Evolutionary conservation across 2,329 filamentous ascomycete species (phyloP), one percentile per base, ranked within the genome.

Genomic region (Fusarium caatingaense): DNA sequence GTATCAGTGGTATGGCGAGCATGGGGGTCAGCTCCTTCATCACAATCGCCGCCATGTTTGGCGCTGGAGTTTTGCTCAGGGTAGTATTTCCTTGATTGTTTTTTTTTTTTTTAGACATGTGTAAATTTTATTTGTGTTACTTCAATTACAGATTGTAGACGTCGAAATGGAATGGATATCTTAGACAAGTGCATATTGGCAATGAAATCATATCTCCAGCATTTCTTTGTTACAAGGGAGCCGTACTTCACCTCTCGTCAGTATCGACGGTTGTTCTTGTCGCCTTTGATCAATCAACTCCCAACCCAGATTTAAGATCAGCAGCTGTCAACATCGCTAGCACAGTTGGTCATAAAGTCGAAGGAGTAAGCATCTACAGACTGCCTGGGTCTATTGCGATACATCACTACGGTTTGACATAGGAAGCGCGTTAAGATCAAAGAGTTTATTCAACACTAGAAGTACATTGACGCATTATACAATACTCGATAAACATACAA

Each of bases 1-100:
- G 62, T 8, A 65, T 65, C 1, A 65, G 61, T 15, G 62, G 62
- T 3, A 66, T 65, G 61, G 62, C 62, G 0, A 65, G 27, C 6
- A 66, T 65, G 61, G 60, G 61, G 6, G 4, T 59, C 8, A 64
- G 61, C 6, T 65, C 62, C 0, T 60, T 66, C 10, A 28, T 60
- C 3, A 54, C 54, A 5, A 30, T 65, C 2, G 21, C 27, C 1
- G 65, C 34, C 2, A 60, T 65, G 61, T 65, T 65, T 48, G 63
- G 63, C 6, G 25, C 47, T 12, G 62, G 60, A 2, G 5, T 65
- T 4, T 1, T 60, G 6, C 30, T 56, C 2, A 47, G 46, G 5
- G 9, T 15, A 1, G 3, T 18, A 0, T n/a, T 46, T 2, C 37
- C 23, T 3, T 30, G 9, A 23, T 25, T 11, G 7, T 11, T 8